Conservation (phyloP, 169 alveolate species). For the Plasmodium gaboni region DNA sequence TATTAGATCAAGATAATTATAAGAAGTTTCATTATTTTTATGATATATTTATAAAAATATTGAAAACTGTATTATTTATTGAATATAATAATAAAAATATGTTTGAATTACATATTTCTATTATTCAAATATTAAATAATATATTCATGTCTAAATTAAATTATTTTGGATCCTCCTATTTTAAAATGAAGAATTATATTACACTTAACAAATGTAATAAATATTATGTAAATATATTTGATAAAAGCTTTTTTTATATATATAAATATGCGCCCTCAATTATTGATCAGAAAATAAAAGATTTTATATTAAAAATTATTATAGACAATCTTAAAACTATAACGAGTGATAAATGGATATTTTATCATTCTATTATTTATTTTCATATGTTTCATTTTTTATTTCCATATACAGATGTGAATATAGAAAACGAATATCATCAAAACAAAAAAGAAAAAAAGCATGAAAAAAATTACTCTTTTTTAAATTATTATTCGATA, state of each 20-base stretch:
- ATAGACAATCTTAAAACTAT: conserved; percentile 54
- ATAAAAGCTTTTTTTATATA: conserved; percentile 47
- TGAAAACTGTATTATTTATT: conserved; percentile 41
- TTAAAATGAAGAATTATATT: conserved; percentile 51
- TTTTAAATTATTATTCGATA: conserved; percentile 44
- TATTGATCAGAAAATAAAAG: conserved; percentile 58
- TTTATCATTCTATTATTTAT: conserved; percentile 47
- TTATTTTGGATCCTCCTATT: conserved; percentile 18
- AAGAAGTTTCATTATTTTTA: conserved; percentile 44
- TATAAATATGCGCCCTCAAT: conserved; percentile 53
- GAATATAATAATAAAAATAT: conserved; percentile 39
- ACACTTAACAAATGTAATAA: conserved; percentile 11
- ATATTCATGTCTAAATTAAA: conserved; percentile 51
- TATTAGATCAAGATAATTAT: conserved; percentile 45
- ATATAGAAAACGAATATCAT: neutral
- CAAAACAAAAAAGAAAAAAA: neutral
- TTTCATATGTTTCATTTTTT: conserved; percentile 49
- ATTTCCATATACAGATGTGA: conserved; percentile 9
- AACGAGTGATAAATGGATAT: conserved; percentile 31
- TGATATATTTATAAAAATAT: conserved; percentile 57
- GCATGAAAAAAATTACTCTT: conserved; percentile 21
- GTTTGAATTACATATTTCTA: conserved; percentile 72
- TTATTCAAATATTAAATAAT: conserved; percentile 60
- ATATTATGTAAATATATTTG: conserved; percentile 28
- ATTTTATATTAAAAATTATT: conserved; percentile 40